Evolutionary conservation across 805 yeast species (phyloP).

Genomic region (Peterozyma xylosa): DNA sequence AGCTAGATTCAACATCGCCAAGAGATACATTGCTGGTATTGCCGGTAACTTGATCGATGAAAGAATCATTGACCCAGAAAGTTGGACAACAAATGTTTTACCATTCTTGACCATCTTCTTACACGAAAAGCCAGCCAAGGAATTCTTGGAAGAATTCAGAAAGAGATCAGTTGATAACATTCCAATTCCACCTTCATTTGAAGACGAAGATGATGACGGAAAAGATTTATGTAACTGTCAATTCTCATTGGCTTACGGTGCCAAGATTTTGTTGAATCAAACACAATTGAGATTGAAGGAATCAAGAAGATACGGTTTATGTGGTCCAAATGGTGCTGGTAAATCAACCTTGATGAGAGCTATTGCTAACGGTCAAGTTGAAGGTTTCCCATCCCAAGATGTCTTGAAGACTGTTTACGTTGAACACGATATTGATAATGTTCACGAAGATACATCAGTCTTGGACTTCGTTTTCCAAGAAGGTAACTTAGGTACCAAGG

Average conservation of each 20-base stretch:
- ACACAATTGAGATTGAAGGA: conserved; percentile 98
- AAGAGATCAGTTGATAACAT: conserved; percentile 96
- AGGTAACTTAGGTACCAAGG: conserved; percentile 70
- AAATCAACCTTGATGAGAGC: conserved; percentile 98
- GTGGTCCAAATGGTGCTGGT: conserved; percentile 99
- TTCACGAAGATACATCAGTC: conserved; percentile 94
- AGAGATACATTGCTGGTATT: conserved; percentile 84
- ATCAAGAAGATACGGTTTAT: conserved; percentile 99
- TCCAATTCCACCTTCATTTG: conserved; percentile 89
- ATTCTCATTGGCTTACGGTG: conserved; percentile 99
- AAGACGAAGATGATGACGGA: conserved; percentile 95
- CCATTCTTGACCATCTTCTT: conserved; percentile 95
- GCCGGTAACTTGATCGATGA: conserved; percentile 99
- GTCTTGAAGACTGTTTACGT: conserved; percentile 99
- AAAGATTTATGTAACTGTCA: conserved; percentile 99
- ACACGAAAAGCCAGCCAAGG: conserved; percentile 89
- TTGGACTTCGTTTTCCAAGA: conserved; percentile 85
- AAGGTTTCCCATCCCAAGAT: conserved; percentile 99
- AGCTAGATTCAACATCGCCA: conserved; percentile 71
- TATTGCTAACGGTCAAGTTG: conserved; percentile 96
- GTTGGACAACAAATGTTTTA: conserved; percentile 84
- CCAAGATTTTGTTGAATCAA: conserved; percentile 98
- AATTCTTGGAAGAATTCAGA: conserved; percentile 88
- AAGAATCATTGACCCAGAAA: conserved; percentile 85
- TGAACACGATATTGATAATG: conserved; percentile 99